These are phyloP conservation scores for Pterulicium gracile DNA, from an alignment of 1,284 basidiomycete species.

Conservation along the genomic window DNA sequence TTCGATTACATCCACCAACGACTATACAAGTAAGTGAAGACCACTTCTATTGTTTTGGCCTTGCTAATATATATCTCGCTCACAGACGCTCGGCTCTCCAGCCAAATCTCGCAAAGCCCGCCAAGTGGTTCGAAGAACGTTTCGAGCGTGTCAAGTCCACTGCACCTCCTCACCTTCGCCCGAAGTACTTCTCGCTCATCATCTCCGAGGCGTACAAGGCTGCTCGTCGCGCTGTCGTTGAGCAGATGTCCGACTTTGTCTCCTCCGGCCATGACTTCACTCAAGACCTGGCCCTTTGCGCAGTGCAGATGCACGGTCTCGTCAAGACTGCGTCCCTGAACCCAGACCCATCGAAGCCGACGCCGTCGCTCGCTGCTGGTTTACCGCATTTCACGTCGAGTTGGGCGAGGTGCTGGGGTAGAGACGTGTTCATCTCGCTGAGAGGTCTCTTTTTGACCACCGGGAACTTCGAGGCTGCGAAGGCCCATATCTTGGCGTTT, in stretches of 20 bases:
- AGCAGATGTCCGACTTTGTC: slow-evolving; percentile 82
- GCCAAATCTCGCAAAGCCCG: slow-evolving; percentile 61
- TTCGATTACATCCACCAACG: slow-evolving; percentile 75
- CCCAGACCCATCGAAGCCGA: slow-evolving; percentile 38
- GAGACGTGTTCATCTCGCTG: slow-evolving; percentile 91
- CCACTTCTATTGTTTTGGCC: slow-evolving; percentile 6
- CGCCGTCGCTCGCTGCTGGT: slow-evolving; percentile 86
- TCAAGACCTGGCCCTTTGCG: slow-evolving; percentile 76
- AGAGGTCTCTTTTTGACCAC: slow-evolving; percentile 89
- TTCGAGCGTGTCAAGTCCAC: slow-evolving; percentile 69
- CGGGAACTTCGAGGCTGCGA: slow-evolving; percentile 79
- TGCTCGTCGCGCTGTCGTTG: slow-evolving; percentile 67
- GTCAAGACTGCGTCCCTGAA: slow-evolving; percentile 84
- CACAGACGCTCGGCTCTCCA: slow-evolving; percentile 55
- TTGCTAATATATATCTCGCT: slow-evolving; percentile 3
- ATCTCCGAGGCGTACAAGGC: slow-evolving; percentile 88
- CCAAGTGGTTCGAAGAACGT: slow-evolving; percentile 75
- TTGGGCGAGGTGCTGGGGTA: slow-evolving; percentile 96
- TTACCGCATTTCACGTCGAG: slow-evolving; percentile 84
- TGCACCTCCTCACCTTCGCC: slow-evolving; percentile 79
- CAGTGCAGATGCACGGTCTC: slow-evolving; percentile 87
- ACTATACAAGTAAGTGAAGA: slow-evolving; percentile 60
- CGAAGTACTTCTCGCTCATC: slow-evolving; percentile 89
- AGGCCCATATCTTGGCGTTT: slow-evolving; percentile 82
- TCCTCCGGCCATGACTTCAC: slow-evolving; percentile 80